Base-by-base conservation (phyloP, 2,329 filamentous ascomycete genomes). In the Beauveria australis region DNA sequence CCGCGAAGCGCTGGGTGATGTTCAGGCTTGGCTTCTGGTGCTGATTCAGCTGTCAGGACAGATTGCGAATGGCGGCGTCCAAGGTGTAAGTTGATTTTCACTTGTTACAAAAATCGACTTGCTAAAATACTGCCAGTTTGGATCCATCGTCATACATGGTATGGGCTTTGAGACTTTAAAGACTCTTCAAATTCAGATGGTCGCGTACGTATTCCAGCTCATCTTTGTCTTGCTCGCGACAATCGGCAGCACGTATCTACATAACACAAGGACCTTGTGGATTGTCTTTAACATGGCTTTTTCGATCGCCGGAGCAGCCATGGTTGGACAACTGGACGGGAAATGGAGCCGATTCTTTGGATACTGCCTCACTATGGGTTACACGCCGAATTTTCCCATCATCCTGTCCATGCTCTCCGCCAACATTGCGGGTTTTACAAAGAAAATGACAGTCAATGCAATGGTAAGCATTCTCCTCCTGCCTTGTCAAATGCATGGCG, bases 401-500 rank as follows among this genome's bases (percentile, higher is more conserved):
- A 72, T 77, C 49, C 76, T 86, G 69, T 79, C 79, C 10, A 76
- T 86, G 72, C 75, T 83, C 28, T 78, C 78, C 1, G 76, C 81
- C 5, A 86, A 86, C 64, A 74, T 84, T 18, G 83, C 78, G 19
- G 83, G 83, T 0, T 81, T 83, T 57, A 86, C 83, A 1, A 86
- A 87, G 71, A 85, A 85, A 65, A 77, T 78, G 1, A 78, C 81
- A 9, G 79, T 80, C 5, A 78, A 84, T 5, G 49, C 49, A 6
- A 22, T 52, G 10, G 33, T 37, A 37, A 5, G 33, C 5, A 37
- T 37, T 16, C 16, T 16, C 1, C 6, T 5, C 6, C 5, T 6
- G 1, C 1, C 12, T 37, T 16, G 5, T 26, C 12, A 9, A 18
- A 5, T 28, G 16, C 1, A n/a, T 22, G 24, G 22, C 43, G 10